Evolutionary conservation across 2,329 filamentous ascomycete species (phyloP), one percentile per base, ranked within the genome.

Genomic region (Coleophoma eucalyptorum): DNA sequence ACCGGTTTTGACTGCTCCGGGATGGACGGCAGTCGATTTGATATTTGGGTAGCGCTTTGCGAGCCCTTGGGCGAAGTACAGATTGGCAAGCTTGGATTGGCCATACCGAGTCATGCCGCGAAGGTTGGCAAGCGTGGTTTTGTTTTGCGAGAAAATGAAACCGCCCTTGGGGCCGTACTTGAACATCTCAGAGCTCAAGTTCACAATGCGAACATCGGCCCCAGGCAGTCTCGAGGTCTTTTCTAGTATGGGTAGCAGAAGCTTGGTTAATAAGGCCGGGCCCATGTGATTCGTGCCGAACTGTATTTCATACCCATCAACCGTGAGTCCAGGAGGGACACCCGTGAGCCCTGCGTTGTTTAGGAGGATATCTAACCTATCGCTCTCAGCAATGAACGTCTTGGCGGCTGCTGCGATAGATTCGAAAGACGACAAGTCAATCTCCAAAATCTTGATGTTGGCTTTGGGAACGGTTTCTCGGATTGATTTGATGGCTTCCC

Each of bases 271-370:
- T 3, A 72, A 65, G 5, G 73, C 70, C 44, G 76, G 73, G 18
- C 73, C 72, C 43, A 77, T 56, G 58, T 77, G 72, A 50, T 78
- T 78, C 3, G 67, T 72, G 2, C 69, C 72, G 50, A 77, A 74
- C 51, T 75, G 69, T 10, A 70, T 53, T 55, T 78, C 76, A 51
- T 74, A 77, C 15, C 73, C 72, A 18, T 77, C 71, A 19, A 59
- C 58, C 4, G 71, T 73, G n/a, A 69, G 55, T 4, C 51, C 62
- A 0, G 67, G 62, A 11, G 69, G 64, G 15, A 52, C 58, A 0
- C 65, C 69, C 67, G 75, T 72, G 32, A 74, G 63, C 1, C 70
- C 73, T 1, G 72, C 72, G 52, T 75, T 73, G 49, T 68, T 69
- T 50, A 76, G 65, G 5, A 76, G 60, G 40, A 75, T 66, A 53